Evolutionary conservation across 2,329 filamentous ascomycete genomes (phyloP).

Genomic region (Sphaceloma murrayae): DNA sequence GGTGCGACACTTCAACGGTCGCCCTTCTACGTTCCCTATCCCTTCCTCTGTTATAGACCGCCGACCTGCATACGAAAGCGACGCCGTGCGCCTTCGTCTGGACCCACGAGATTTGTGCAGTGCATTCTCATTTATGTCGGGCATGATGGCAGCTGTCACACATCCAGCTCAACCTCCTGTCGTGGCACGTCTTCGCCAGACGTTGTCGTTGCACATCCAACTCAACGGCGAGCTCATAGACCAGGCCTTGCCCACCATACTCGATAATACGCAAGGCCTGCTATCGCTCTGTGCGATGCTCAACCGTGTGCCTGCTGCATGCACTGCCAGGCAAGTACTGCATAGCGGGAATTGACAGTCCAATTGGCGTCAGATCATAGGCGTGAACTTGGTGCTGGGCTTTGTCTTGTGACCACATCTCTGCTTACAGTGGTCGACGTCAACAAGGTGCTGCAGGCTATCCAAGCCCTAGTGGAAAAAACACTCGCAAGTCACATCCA

Average conservation of each 20-base stretch:
- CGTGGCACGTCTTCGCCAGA: too few species aligned
- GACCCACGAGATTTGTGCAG: too few species aligned
- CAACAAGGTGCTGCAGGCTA: too few species aligned
- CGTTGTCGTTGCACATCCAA: conserved; percentile 8
- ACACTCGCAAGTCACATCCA: too few species aligned
- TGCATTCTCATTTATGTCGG: too few species aligned
- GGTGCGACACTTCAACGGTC: conserved; percentile 13
- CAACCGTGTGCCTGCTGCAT: background rate
- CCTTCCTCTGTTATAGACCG: background rate
- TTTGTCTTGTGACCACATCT: background rate
- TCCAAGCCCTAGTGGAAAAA: too few species aligned
- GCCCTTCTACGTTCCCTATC: conserved; percentile 7
- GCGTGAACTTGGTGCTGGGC: background rate
- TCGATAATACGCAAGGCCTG: background rate
- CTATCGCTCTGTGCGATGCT: background rate
- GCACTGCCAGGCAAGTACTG: background rate
- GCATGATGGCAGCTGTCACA: too few species aligned
- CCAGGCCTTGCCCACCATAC: background rate
- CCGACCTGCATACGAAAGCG: too few species aligned
- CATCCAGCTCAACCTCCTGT: too few species aligned
- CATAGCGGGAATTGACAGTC: background rate
- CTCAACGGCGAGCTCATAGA: conserved; percentile 1
- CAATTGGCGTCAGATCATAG: conserved; percentile 4
- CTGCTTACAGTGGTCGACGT: too few species aligned
- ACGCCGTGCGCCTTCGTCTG: too few species aligned